Percentiles rank a stretch among this genome's conserved stretches.
phyloP scores from a whole-genome alignment of 2,329 filamentous ascomycete genomes.

The Coniosporium tulheliwenetii region DNA sequence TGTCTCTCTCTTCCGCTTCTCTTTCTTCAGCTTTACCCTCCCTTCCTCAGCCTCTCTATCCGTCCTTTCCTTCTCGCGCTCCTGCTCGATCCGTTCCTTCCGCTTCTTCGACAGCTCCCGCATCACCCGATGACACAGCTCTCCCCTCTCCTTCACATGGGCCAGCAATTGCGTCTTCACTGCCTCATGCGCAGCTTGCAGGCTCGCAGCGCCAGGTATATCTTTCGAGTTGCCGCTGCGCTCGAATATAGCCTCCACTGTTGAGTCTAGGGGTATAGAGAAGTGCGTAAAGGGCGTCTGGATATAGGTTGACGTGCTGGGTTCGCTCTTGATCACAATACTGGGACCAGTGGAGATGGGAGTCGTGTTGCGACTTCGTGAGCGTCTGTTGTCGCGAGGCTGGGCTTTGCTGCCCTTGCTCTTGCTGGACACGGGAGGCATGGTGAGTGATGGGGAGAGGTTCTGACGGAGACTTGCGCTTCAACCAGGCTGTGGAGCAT shows the following conservation, averaged over 20 bases:
- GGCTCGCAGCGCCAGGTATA: constrained; percentile 42
- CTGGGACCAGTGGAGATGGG: constrained; percentile 35
- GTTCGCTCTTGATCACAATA: constrained; percentile 12
- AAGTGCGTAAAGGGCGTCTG: constrained; percentile 40
- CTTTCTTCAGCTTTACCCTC: constrained; percentile 20
- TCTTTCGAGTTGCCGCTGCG: constrained; percentile 35
- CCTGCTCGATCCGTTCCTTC: constrained; percentile 43
- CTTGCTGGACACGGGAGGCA: constrained; percentile 22
- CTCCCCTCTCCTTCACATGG: constrained; percentile 35
- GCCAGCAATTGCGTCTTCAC: constrained; percentile 40
- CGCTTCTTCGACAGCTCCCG: constrained; percentile 49
- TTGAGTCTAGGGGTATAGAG: constrained; percentile 40
- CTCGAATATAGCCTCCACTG: constrained; percentile 57
- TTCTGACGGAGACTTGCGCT: no score
- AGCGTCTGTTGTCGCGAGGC: constrained; percentile 41
- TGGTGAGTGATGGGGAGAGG: constrained; percentile 2
- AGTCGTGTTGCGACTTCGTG: constrained; percentile 64
- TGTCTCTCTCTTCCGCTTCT: constrained; percentile 25
- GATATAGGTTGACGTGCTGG: constrained; percentile 41
- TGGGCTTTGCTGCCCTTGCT: constrained; percentile 35
- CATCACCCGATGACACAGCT: constrained; percentile 59
- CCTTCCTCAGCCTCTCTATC: constrained; percentile 35
- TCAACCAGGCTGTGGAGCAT: no score
- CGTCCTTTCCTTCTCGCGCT: constrained; percentile 32
- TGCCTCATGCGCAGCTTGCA: constrained; percentile 48